These are phyloP conservation scores for Podospora didyma DNA, from an alignment of 495 filamentous ascomycete genomes.

Conservation along the genomic window DNA sequence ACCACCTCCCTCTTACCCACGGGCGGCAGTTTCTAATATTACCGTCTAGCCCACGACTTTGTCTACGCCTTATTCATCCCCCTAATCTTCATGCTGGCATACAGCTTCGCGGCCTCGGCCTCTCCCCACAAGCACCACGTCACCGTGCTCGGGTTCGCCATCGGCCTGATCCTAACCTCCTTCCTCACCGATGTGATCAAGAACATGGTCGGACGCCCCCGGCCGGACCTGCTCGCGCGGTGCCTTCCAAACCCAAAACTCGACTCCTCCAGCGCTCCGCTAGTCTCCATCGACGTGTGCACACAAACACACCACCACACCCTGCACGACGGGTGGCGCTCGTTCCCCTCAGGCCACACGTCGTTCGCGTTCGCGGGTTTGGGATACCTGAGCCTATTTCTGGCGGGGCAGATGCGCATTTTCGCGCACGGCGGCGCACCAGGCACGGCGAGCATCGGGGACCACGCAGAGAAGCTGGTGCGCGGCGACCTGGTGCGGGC, in stretches of 20 bases:
- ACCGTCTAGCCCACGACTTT: constrained; percentile 68
- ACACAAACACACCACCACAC: constrained; percentile 72
- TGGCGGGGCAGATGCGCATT: constrained; percentile 74
- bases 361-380: constrained; percentile 83
- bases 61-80: constrained; percentile 72
- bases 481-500: constrained; percentile 58
- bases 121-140: constrained; percentile 79
- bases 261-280: constrained; percentile 45
- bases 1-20: no score
- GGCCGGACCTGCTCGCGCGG: constrained; percentile 85
- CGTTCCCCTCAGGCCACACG: constrained; percentile 86
- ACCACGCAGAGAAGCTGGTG: constrained; percentile 23
- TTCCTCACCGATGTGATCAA: constrained; percentile 91
- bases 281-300: constrained; percentile 76
- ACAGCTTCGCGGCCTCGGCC: constrained; percentile 58
- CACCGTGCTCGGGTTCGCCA: constrained; percentile 72
- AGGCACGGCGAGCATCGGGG: constrained; percentile 11
- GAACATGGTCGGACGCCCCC: constrained; percentile 83
- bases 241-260: constrained; percentile 71
- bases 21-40: no score
- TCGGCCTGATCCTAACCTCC: constrained; percentile 69
- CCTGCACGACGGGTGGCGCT: constrained; percentile 89
- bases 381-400: constrained; percentile 76
- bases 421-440: constrained; percentile 60
- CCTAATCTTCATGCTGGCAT: constrained; percentile 57